These are phyloP conservation scores for Pseudocercospora vitis DNA, from an alignment of 2,329 filamentous ascomycete genomes.

Conservation along the genomic window DNA sequence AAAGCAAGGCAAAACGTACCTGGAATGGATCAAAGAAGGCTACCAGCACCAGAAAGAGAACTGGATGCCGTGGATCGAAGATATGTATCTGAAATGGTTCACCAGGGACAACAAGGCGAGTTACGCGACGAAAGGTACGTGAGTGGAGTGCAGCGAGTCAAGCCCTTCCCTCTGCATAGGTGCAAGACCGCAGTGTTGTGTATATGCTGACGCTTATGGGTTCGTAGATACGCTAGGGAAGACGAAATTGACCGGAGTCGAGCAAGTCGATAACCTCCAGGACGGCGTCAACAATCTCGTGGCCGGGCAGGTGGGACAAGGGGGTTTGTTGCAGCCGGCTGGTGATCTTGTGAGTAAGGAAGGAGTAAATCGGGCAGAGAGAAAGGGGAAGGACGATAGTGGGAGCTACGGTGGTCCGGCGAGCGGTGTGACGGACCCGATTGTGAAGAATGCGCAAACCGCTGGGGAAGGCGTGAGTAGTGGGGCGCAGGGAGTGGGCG, in stretches of 20 bases:
- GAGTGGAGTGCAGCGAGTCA: constrained; percentile 13
- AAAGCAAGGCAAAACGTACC: constrained; percentile 37
- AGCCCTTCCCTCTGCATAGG: no score
- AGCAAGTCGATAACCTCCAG: constrained; percentile 67
- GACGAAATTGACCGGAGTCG: constrained; percentile 67
- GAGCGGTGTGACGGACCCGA: constrained; percentile 38
- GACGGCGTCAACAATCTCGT: constrained; percentile 65
- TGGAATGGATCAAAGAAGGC: constrained; percentile 61
- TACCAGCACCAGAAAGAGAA: constrained; percentile 72
- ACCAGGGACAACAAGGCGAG: constrained; percentile 75
- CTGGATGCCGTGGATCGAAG: constrained; percentile 77
- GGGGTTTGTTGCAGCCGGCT: constrained; percentile 64
- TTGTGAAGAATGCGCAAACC: constrained; percentile 33
- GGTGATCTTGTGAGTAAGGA: constrained; percentile 64
- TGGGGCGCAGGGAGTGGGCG: constrained; percentile 31
- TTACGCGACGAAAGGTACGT: constrained; percentile 66
- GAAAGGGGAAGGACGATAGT: constrained; percentile 62
- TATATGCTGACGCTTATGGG: neutral
- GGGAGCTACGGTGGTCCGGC: constrained; percentile 51
- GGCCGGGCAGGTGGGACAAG: constrained; percentile 65
- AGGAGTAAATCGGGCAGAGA: constrained; percentile 64
- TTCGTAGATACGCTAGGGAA: constrained; percentile 65
- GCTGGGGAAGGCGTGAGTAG: constrained; percentile 31
- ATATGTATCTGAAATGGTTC: constrained; percentile 70
- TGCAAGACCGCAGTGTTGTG: no score